Evolutionary conservation across 75 land plant genomes (phyloP).

Genomic region (Cryptomeria japonica): DNA sequence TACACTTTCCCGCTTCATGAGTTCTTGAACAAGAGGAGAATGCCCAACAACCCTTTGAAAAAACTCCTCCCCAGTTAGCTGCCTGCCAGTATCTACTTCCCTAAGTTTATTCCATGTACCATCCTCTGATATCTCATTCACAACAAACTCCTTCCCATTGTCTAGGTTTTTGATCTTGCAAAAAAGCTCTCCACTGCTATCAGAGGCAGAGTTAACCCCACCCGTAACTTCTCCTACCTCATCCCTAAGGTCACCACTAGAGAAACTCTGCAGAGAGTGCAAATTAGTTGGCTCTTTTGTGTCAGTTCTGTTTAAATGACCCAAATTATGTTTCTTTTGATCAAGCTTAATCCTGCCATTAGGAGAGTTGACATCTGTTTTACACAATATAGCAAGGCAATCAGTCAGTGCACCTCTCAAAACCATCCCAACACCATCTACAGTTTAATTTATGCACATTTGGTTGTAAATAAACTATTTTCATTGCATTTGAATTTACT

Average conservation of each 20-base stretch:
- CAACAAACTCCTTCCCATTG: conserved; percentile 86
- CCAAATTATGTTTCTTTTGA: neutral
- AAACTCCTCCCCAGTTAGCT: conserved; percentile 78
- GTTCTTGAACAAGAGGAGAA: conserved; percentile 88
- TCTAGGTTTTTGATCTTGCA: conserved; percentile 78
- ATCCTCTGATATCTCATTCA: conserved; percentile 71
- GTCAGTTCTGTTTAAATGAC: neutral
- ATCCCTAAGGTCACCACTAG: neutral
- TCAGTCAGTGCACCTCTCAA: neutral
- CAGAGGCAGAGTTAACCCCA: neutral
- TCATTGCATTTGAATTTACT: neutral
- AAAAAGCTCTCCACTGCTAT: conserved; percentile 12
- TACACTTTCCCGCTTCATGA: conserved; percentile 70
- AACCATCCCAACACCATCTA: neutral
- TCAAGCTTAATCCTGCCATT: neutral
- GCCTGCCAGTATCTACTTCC: conserved; percentile 84
- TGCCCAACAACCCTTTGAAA: conserved; percentile 82
- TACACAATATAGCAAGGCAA: neutral
- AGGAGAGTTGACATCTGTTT: neutral
- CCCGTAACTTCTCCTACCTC: neutral
- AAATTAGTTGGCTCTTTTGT: neutral
- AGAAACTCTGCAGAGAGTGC: conserved; percentile 5
- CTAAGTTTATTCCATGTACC: conserved; percentile 70
- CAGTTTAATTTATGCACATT: neutral
- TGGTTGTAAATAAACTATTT: neutral